Percentiles rank a stretch among this genome's conserved stretches.
Evolutionary conservation across 1,284 basidiomycete species (phyloP).

Genomic region (Tilletia caries): DNA sequence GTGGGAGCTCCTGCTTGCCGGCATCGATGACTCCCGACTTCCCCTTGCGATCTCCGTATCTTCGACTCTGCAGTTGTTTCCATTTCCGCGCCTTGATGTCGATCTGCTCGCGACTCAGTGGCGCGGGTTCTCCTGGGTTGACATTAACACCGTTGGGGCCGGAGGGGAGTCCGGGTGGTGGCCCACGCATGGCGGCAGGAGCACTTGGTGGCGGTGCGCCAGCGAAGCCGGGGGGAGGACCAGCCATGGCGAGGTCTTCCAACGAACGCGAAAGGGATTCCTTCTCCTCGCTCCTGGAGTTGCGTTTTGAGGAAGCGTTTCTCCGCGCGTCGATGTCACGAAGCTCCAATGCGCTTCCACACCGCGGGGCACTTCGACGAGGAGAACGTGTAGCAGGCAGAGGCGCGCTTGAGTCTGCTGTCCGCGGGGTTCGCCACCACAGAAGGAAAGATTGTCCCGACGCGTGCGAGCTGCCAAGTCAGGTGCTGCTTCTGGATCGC

Average conservation of each 20-base stretch:
- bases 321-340: not conserved
- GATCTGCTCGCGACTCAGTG: conserved; percentile 71
- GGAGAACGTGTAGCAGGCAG: too few species aligned
- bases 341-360: too few species aligned
- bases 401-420: too few species aligned
- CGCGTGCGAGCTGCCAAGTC: too few species aligned
- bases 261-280: too few species aligned
- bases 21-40: conserved; percentile 85
- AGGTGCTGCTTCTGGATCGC: too few species aligned
- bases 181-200: conserved; percentile 33
- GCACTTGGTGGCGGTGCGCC: conserved; percentile 28
- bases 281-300: too few species aligned
- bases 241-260: conserved; percentile 29
- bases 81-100: conserved; percentile 87
- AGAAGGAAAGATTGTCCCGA: too few species aligned
- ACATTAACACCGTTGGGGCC: not conserved
- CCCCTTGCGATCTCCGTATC: conserved; percentile 77
- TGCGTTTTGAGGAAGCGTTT: not conserved
- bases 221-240: conserved; percentile 31
- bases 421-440: too few species aligned
- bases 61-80: conserved; percentile 84
- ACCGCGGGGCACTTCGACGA: too few species aligned
- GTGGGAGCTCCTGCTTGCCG: conserved; percentile 70
- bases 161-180: conserved; percentile 5
- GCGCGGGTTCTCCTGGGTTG: conserved; percentile 29